Percentiles rank a stretch among this genome's conserved stretches.
Conservation (phyloP, 2,329 filamentous ascomycete species). For the Hypoxylon sp. region DNA sequence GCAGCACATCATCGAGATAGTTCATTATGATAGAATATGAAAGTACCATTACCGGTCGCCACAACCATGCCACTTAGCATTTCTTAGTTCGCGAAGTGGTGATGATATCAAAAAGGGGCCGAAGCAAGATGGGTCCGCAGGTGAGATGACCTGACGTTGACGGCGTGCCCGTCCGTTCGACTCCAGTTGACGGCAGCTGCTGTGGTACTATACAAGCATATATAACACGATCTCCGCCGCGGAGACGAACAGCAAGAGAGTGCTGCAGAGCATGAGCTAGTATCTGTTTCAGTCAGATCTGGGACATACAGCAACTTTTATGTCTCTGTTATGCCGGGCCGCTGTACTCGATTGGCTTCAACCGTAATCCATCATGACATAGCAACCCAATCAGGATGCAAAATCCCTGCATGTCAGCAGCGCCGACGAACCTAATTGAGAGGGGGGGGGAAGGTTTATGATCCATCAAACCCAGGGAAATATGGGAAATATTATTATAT, state of each 20-base stretch:
- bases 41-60: background rate
- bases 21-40: background rate
- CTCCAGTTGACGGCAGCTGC: conserved; percentile 31
- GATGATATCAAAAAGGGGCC: conserved; percentile 15
- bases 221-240: conserved; percentile 34
- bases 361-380: conserved; percentile 31
- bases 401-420: conserved; percentile 42
- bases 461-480: conserved; percentile 36
- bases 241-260: conserved; percentile 36
- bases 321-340: conserved; percentile 30
- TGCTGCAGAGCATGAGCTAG: conserved; percentile 40
- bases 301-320: conserved; percentile 46
- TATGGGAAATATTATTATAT: conserved; percentile 26
- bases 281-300: conserved; percentile 50
- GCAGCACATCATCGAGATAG: conserved; percentile 1
- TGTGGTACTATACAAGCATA: conserved; percentile 27
- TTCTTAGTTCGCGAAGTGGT: conserved; percentile 3
- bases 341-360: conserved; percentile 35
- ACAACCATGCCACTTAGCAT: conserved; percentile 9
- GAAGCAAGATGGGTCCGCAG: conserved; percentile 19
- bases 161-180: conserved; percentile 36
- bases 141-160: conserved; percentile 39
- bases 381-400: conserved; percentile 41
- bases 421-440: conserved; percentile 38
- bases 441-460: no score